Conservation (phyloP, 805 yeast species). For the Teunomyces lycoperdinae region DNA sequence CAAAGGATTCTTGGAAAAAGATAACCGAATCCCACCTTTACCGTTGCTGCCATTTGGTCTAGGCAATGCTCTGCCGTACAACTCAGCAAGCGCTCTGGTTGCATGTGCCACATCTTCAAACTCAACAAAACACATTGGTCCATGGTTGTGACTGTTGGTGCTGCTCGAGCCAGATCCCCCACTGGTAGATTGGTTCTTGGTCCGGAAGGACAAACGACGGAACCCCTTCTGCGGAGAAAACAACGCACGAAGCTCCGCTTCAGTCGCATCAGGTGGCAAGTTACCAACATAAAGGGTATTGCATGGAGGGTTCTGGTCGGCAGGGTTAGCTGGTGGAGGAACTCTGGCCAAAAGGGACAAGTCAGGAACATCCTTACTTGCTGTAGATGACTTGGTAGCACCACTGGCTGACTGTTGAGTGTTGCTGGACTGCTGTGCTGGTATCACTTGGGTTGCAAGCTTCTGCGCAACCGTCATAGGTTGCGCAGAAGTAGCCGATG, state of each 20-base stretch:
- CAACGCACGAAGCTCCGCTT: conserved; percentile 81
- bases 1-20: conserved; percentile 93
- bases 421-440: background rate
- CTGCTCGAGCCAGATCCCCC: conserved; percentile 17
- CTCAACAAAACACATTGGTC: conserved; percentile 99
- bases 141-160: conserved; percentile 53
- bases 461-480: conserved; percentile 8
- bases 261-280: conserved; percentile 95
- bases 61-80: conserved; percentile 89
- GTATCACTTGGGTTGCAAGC: conserved; percentile 2
- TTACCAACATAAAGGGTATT: conserved; percentile 96
- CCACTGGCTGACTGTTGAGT: background rate
- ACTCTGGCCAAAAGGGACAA: conserved; percentile 72
- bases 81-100: conserved; percentile 87
- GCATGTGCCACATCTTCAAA: conserved; percentile 95
- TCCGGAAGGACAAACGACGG: conserved; percentile 86
- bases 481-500: conserved; percentile 18
- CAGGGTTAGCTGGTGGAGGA: conserved; percentile 95
- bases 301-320: conserved; percentile 99
- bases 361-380: conserved; percentile 47
- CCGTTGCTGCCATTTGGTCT: conserved; percentile 65
- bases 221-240: conserved; percentile 91
- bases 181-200: conserved; percentile 47
- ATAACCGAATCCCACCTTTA: conserved; percentile 92
- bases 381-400: conserved; percentile 7